Percentiles rank a stretch among this genome's conserved stretches.
phyloP scores from a whole-genome alignment of 106 monocot species.

The Acanthochlamys bracteata region DNA sequence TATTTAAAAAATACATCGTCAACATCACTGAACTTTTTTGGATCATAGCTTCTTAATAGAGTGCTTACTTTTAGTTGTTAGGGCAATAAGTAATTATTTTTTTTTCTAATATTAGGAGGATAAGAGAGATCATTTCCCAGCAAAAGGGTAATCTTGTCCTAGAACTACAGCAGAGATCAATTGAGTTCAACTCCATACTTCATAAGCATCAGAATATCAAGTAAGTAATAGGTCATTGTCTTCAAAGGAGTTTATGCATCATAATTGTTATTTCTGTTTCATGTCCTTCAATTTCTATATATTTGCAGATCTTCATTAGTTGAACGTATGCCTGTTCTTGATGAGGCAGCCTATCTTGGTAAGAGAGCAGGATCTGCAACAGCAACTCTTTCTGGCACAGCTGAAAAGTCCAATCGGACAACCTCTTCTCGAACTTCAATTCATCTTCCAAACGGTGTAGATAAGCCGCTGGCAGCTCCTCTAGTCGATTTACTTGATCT shows the following conservation, averaged over 20 bases:
- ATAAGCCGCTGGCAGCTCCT: slow-evolving; percentile 53
- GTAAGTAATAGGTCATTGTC: slow-evolving; percentile 20
- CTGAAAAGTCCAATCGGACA: slow-evolving; percentile 27
- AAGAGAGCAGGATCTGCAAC: slow-evolving; percentile 58
- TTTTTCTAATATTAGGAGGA: slow-evolving; percentile 47
- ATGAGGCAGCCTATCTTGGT: slow-evolving; percentile 48
- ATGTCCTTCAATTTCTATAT: not conserved
- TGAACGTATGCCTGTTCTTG: slow-evolving; percentile 84
- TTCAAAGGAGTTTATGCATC: not conserved
- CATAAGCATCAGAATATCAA: slow-evolving; percentile 82
- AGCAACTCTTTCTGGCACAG: slow-evolving; percentile 9
- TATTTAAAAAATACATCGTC: no score
- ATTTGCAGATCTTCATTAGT: slow-evolving; percentile 68
- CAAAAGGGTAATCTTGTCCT: slow-evolving; percentile 81
- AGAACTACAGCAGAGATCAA: slow-evolving; percentile 97
- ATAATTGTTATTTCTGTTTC: not conserved
- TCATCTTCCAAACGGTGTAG: slow-evolving; percentile 87
- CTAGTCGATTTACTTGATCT: slow-evolving; percentile 86
- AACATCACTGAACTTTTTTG: no score
- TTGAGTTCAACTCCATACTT: slow-evolving; percentile 86
- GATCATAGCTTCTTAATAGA: no score
- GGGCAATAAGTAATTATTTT: not conserved
- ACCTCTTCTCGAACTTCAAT: slow-evolving; percentile 31
- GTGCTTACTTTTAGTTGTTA: no score
- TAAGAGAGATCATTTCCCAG: slow-evolving; percentile 57